phyloP scores from a whole-genome alignment of 495 filamentous ascomycete genomes.

The Aspergillus sparsus region DNA sequence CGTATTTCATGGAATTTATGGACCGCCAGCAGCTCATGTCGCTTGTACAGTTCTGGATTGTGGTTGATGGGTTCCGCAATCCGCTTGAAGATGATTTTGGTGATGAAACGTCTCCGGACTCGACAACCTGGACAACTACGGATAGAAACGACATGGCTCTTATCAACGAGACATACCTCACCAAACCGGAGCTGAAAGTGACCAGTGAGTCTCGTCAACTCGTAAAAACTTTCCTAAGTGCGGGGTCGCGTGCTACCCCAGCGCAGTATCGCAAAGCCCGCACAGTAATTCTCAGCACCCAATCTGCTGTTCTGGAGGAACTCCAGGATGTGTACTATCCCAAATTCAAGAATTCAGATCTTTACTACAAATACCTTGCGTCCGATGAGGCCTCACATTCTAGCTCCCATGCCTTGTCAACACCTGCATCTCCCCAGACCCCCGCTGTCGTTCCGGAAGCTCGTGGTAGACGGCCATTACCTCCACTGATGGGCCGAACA shows the following conservation, averaged over 20 bases:
- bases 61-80: slow-evolving; percentile 96
- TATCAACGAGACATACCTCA: slow-evolving; percentile 87
- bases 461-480: slow-evolving; percentile 42
- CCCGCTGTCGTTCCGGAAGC: slow-evolving; percentile 32
- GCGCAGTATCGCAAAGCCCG: slow-evolving; percentile 83
- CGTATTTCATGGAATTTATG: slow-evolving; percentile 99
- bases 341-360: slow-evolving; percentile 84
- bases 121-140: slow-evolving; percentile 75
- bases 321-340: slow-evolving; percentile 78
- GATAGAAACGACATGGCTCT: slow-evolving; percentile 85
- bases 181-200: slow-evolving; percentile 76
- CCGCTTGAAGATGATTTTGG: slow-evolving; percentile 86
- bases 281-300: slow-evolving; percentile 75
- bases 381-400: slow-evolving; percentile 74
- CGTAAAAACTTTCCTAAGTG: slow-evolving; percentile 76
- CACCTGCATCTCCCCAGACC: slow-evolving; percentile 26
- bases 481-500: slow-evolving; percentile 45
- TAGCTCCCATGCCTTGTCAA: slow-evolving; percentile 20
- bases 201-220: slow-evolving; percentile 62
- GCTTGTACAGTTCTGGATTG: slow-evolving; percentile 97
- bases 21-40: slow-evolving; percentile 84
- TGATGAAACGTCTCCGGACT: slow-evolving; percentile 63
- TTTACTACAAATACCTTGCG: slow-evolving; percentile 94
- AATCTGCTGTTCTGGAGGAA: slow-evolving; percentile 78
- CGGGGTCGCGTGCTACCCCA: slow-evolving; percentile 70